phyloP scores from a whole-genome alignment of 345 rosid species.

The Ceriops decandra region DNA sequence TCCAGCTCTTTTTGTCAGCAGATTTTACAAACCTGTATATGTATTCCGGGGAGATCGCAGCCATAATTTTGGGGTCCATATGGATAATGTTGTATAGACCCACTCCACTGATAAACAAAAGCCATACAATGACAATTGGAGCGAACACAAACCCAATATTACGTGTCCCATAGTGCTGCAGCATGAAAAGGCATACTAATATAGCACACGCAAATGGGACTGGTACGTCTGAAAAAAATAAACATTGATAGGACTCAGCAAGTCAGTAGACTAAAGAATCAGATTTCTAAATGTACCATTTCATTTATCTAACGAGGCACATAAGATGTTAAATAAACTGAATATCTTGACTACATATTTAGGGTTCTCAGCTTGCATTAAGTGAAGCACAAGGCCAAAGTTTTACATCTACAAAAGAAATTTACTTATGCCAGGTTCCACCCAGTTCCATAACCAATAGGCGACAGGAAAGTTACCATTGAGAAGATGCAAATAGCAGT shows the following conservation, averaged over 20 bases:
- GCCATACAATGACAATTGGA: conserved; percentile 51
- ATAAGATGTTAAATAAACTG: too few relatives aligned
- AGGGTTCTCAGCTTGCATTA: too few relatives aligned
- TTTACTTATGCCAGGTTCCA: too few relatives aligned
- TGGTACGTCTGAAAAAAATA: conserved; percentile 41
- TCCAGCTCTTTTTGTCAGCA: conserved; percentile 31
- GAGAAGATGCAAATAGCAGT: too few relatives aligned
- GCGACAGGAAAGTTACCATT: too few relatives aligned
- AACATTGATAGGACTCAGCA: neutral
- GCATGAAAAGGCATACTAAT: conserved; percentile 49
- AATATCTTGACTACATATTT: too few relatives aligned
- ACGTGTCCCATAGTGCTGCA: conserved; percentile 51
- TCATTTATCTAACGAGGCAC: too few relatives aligned
- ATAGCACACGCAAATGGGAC: conserved; percentile 55
- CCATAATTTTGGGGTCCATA: conserved; percentile 30
- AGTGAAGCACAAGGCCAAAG: too few relatives aligned
- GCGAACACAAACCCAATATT: conserved; percentile 54
- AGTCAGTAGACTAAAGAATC: too few relatives aligned
- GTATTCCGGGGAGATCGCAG: conserved; percentile 43
- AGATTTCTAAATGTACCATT: too few relatives aligned
- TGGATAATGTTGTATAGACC: conserved; percentile 43
- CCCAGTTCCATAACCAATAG: too few relatives aligned
- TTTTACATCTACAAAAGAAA: too few relatives aligned
- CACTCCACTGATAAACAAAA: conserved; percentile 46
- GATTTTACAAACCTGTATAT: conserved; percentile 38